phyloP scores from a whole-genome alignment of 441 rosid species.

The Aleurites moluccanus region DNA sequence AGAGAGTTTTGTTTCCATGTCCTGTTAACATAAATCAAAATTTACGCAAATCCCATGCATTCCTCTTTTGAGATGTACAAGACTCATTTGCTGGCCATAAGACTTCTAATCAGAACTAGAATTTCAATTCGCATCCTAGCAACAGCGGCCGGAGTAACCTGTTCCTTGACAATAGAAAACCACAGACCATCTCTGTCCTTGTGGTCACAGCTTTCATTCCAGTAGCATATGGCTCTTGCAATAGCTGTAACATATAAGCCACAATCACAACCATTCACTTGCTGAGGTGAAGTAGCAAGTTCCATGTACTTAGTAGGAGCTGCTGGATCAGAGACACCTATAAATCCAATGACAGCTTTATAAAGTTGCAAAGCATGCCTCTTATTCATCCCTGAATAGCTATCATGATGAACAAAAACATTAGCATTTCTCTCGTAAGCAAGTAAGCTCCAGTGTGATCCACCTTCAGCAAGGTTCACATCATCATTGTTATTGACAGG shows the following conservation, averaged over 20 bases:
- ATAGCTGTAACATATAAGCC: constrained; percentile 63
- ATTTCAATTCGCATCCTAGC: constrained; percentile 52
- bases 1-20: not conserved
- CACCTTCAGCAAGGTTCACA: constrained; percentile 72
- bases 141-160: constrained; percentile 51
- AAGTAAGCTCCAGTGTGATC: constrained; percentile 86
- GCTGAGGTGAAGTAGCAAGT: constrained; percentile 56
- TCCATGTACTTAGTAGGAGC: constrained; percentile 37
- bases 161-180: constrained; percentile 59
- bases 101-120: constrained; percentile 46
- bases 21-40: not conserved
- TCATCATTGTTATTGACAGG: constrained; percentile 72
- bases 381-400: constrained; percentile 43
- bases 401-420: constrained; percentile 78
- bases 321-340: constrained; percentile 31
- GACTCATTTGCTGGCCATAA: constrained; percentile 32
- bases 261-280: constrained; percentile 67
- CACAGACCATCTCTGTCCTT: constrained; percentile 44
- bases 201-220: constrained; percentile 40
- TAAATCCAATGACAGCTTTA: constrained; percentile 39
- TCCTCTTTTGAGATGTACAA: not conserved
- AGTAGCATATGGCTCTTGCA: constrained; percentile 54
- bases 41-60: not conserved
- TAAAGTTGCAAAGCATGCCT: constrained; percentile 46
- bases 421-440: constrained; percentile 53